Evolutionary conservation across 2,329 filamentous ascomycete genomes (phyloP).

Genomic region (Pezicula carpinea): DNA sequence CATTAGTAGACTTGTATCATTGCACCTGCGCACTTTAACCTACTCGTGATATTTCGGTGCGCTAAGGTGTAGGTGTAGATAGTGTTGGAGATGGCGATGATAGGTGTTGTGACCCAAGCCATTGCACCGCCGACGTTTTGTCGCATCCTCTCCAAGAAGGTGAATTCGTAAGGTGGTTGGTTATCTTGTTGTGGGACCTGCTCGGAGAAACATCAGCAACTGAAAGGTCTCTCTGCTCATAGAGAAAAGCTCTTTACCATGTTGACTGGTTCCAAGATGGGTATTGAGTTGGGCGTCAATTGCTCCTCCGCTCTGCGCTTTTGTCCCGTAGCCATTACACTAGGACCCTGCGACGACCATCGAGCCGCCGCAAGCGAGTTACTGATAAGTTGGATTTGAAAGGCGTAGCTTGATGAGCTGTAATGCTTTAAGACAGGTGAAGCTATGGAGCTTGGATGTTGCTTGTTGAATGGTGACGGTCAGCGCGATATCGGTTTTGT

Average conservation of each 20-base stretch:
- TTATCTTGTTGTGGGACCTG: not conserved
- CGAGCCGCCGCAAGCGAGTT: slow-evolving; percentile 2
- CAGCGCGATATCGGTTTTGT: not conserved
- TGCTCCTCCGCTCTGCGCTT: slow-evolving; percentile 22
- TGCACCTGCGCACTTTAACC: too few species aligned
- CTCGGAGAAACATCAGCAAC: not conserved
- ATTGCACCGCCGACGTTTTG: not conserved
- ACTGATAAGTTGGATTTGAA: not conserved
- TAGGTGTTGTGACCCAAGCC: not conserved
- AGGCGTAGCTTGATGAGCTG: not conserved
- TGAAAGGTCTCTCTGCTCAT: not conserved
- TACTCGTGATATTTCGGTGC: too few species aligned
- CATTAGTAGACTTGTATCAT: slow-evolving; percentile 6
- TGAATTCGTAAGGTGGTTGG: not conserved
- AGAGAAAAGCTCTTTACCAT: not conserved
- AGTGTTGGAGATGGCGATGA: too few species aligned
- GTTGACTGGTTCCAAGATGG: slow-evolving; percentile 8
- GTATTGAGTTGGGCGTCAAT: slow-evolving; percentile 13
- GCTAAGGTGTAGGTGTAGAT: not conserved
- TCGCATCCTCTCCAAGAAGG: not conserved
- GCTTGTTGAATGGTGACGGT: not conserved
- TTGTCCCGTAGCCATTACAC: slow-evolving; percentile 14
- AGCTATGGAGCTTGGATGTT: not conserved
- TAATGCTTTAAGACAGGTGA: not conserved
- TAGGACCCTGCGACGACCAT: slow-evolving; percentile 5